These are phyloP conservation scores for Russula sp. DNA, from an alignment of 768 basidiomycete species.

Conservation along the genomic window DNA sequence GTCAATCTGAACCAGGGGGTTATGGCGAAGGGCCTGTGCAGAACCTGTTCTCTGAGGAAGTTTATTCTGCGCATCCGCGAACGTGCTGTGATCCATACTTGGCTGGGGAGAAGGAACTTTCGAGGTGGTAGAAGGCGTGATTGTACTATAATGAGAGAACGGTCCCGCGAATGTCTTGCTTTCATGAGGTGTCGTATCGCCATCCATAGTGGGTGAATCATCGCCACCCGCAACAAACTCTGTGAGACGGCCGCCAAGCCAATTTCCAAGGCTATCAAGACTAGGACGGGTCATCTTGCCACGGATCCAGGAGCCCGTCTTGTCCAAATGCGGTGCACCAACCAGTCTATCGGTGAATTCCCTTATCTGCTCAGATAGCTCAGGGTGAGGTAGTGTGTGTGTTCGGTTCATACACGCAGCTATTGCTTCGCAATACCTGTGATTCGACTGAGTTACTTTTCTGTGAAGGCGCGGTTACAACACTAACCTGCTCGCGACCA, in stretches of 20 bases:
- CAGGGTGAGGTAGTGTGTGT: conserved; percentile 64
- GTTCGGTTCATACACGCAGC: conserved; percentile 57
- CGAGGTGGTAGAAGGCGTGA: conserved; percentile 78
- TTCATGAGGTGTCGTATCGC: conserved; percentile 39
- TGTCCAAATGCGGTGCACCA: conserved; percentile 70
- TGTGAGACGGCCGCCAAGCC: conserved; percentile 88
- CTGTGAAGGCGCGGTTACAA: conserved; percentile 19
- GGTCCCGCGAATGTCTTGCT: conserved; percentile 61
- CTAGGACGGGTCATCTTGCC: conserved; percentile 88
- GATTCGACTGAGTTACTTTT: conserved; percentile 8
- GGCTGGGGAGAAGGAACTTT: conserved; percentile 74
- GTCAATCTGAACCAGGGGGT: conserved; percentile 55
- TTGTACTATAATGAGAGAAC: conserved; percentile 90
- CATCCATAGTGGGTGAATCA: conserved; percentile 34
- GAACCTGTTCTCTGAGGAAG: conserved; percentile 61
- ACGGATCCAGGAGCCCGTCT: conserved; percentile 79
- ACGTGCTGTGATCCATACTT: conserved; percentile 40
- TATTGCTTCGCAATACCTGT: conserved; percentile 94
- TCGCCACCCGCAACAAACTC: conserved; percentile 93
- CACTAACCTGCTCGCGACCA: conserved; percentile 67
- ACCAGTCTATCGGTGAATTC: conserved; percentile 75
- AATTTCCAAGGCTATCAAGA: conserved; percentile 85
- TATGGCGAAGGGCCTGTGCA: conserved; percentile 56
- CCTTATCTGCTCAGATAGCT: conserved; percentile 71
- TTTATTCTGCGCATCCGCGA: conserved; percentile 39